These are phyloP conservation scores for Begonia fuchsioides DNA, from an alignment of 306 rosid genomes.

Conservation along the genomic window DNA sequence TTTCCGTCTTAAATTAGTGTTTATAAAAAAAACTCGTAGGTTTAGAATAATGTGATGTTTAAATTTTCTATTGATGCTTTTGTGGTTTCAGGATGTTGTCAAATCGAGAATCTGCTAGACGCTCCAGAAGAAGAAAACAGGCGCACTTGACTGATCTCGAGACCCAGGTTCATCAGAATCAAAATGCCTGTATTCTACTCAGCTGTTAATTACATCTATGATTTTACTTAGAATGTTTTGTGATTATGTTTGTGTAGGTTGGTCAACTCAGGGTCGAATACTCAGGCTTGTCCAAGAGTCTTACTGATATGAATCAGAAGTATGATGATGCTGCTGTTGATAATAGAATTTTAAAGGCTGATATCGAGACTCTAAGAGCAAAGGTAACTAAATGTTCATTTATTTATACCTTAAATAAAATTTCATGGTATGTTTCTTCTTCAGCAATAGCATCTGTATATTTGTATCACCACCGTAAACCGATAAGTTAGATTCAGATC, in stretches of 20 bases:
- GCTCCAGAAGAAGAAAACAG: slow-evolving; percentile 52
- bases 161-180: slow-evolving; percentile 30
- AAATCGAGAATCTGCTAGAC: slow-evolving; percentile 55
- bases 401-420: too few relatives aligned
- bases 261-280: slow-evolving; percentile 35
- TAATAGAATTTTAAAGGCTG: slow-evolving; percentile 47
- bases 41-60: not conserved
- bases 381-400: slow-evolving; percentile 19
- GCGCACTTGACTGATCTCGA: slow-evolving; percentile 50
- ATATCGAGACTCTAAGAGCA: slow-evolving; percentile 45
- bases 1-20: too few relatives aligned
- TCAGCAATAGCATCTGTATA: too few relatives aligned
- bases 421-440: too few relatives aligned
- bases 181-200: slow-evolving; percentile 6
- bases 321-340: slow-evolving; percentile 39
- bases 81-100: slow-evolving; percentile 43
- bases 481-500: too few relatives aligned
- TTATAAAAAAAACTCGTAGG: too few relatives aligned
- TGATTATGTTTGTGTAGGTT: slow-evolving; percentile 12
- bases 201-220: not conserved
- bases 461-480: too few relatives aligned
- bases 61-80: not conserved
- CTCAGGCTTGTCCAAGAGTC: slow-evolving; percentile 32
- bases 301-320: slow-evolving; percentile 34
- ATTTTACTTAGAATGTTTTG: not conserved